These are phyloP conservation scores for Phytophthora litchii DNA, from an alignment of 352 stramenopile genomes.

Conservation along the genomic window DNA sequence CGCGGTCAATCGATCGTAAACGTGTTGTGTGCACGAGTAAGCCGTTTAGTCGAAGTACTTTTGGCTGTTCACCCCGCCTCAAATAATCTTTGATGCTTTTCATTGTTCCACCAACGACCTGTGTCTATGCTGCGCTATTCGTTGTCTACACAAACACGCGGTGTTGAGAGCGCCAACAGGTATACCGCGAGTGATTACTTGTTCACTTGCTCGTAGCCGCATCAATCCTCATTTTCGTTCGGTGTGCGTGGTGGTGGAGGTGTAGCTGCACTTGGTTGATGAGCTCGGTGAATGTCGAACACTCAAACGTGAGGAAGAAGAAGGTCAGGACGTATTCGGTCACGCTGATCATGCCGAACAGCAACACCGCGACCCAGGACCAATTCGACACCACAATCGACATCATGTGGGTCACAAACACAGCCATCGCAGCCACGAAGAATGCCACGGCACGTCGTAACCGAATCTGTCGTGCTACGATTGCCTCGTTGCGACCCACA, in stretches of 20 bases:
- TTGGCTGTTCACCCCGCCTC: not conserved
- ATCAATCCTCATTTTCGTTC: conserved; percentile 6
- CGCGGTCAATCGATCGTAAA: not conserved
- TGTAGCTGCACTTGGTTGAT: conserved; percentile 68
- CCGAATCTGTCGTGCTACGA: conserved; percentile 38
- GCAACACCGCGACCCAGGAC: conserved; percentile 36
- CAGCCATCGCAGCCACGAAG: conserved; percentile 30
- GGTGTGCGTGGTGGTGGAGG: conserved; percentile 33
- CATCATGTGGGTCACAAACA: conserved; percentile 35
- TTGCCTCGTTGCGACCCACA: conserved; percentile 44
- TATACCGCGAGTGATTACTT: conserved; percentile 1
- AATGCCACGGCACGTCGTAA: conserved; percentile 40
- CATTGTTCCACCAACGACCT: conserved; percentile 15
- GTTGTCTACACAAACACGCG: conserved; percentile 18
- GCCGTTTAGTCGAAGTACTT: not conserved
- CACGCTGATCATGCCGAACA: conserved; percentile 40
- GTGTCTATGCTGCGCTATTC: conserved; percentile 25
- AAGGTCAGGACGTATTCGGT: conserved; percentile 76
- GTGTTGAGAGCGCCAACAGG: conserved; percentile 11
- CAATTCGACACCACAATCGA: conserved; percentile 33
- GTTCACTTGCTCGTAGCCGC: conserved; percentile 10
- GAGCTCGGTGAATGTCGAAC: conserved; percentile 77
- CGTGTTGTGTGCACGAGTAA: not conserved
- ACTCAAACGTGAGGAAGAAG: conserved; percentile 81
- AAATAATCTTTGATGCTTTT: conserved; percentile 13